Percentiles rank a stretch among this genome's conserved stretches.
These are phyloP conservation scores for Tulasnella sp. DNA, from an alignment of 768 basidiomycete species.

Conservation along the genomic window DNA sequence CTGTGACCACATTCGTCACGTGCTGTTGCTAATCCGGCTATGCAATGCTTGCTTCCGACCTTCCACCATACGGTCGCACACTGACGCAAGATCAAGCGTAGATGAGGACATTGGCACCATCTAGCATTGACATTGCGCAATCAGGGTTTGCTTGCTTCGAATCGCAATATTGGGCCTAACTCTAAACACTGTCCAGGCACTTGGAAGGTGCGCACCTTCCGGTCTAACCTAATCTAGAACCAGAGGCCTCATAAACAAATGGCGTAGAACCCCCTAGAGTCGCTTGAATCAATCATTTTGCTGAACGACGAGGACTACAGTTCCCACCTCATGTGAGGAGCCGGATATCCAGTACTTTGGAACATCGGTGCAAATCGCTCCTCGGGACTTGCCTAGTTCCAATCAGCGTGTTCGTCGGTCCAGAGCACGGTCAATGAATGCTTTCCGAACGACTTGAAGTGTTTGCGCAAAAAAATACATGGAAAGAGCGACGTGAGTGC, in stretches of 20 bases:
- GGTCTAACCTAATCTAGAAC: not conserved
- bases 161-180: constrained; percentile 3
- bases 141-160: not conserved
- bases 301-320: not conserved
- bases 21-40: not conserved
- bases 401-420: not conserved
- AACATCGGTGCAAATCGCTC: not conserved
- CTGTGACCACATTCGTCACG: not conserved
- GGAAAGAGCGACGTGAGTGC: not conserved
- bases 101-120: not conserved
- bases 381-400: not conserved
- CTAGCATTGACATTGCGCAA: constrained; percentile 10
- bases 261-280: not conserved
- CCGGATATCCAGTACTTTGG: not conserved
- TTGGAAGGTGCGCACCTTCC: not conserved
- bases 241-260: not conserved
- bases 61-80: not conserved
- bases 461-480: not conserved
- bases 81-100: not conserved
- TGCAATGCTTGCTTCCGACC: not conserved
- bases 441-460: not conserved
- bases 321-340: not conserved
- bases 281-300: not conserved
- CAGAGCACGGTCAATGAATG: not conserved
- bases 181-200: constrained; percentile 1